Conservation (phyloP, 768 basidiomycete species). For the Hypholoma sublateritium region DNA sequence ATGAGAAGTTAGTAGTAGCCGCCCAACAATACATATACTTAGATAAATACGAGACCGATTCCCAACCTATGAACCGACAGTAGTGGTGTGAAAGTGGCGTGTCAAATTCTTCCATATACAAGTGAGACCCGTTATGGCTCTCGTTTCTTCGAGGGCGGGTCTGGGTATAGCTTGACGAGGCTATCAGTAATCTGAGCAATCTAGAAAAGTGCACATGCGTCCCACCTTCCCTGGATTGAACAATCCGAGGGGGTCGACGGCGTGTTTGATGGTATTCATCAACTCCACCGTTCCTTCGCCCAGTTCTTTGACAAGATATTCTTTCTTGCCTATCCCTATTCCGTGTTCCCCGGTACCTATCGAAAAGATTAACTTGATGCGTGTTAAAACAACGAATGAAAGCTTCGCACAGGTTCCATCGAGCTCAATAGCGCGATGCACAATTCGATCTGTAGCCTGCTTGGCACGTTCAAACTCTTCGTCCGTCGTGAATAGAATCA, state of each 20-base stretch:
- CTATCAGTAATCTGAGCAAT: background rate
- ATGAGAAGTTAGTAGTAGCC: no score
- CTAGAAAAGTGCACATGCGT: background rate
- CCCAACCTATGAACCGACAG: no score
- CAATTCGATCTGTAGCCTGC: conserved; percentile 58
- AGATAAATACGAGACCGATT: no score
- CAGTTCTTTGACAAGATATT: conserved; percentile 76
- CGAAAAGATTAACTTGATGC: background rate
- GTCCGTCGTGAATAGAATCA: conserved; percentile 61
- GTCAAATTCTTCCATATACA: no score
- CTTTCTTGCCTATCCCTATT: conserved; percentile 80
- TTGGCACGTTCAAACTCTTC: conserved; percentile 45
- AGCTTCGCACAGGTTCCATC: conserved; percentile 67
- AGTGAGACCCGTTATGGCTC: background rate
- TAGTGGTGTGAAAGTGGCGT: no score
- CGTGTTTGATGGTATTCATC: conserved; percentile 79
- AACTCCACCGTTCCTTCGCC: conserved; percentile 79
- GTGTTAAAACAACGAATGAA: background rate
- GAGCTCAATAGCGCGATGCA: conserved; percentile 62
- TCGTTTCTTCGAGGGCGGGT: background rate
- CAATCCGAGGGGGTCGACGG: conserved; percentile 71
- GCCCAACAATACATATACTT: no score
- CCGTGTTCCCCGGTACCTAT: conserved; percentile 73
- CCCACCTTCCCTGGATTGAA: conserved; percentile 85
- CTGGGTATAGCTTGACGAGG: background rate